phyloP scores from a whole-genome alignment of 2,329 filamentous ascomycete species.

The Penicillium sp. region DNA sequence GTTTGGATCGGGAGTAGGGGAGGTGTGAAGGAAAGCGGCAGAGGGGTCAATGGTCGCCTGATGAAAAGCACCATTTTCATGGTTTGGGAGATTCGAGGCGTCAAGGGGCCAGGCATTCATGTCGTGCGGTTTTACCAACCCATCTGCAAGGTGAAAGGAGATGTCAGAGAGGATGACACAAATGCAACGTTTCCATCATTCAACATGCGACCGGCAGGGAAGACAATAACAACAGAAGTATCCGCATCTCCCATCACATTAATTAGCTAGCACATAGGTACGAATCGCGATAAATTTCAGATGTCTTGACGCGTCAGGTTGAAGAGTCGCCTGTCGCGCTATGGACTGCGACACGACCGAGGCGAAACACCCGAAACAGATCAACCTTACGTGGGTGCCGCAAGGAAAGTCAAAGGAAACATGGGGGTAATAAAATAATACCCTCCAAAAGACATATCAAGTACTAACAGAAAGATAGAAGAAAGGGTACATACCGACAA shows the following conservation, averaged over 20 bases:
- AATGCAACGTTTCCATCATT: slow-evolving; percentile 22
- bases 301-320: slow-evolving; percentile 34
- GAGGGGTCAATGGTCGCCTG: slow-evolving; percentile 52
- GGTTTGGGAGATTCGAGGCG: slow-evolving; percentile 52
- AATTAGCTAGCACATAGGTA: slow-evolving; percentile 5
- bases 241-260: slow-evolving; percentile 12
- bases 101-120: slow-evolving; percentile 59
- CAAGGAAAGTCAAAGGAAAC: slow-evolving; percentile 13
- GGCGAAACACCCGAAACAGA: slow-evolving; percentile 23
- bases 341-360: slow-evolving; percentile 30
- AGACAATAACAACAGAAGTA: slow-evolving; percentile 8
- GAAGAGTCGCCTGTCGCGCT: slow-evolving; percentile 28
- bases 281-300: slow-evolving; percentile 14
- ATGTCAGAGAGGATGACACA: slow-evolving; percentile 30
- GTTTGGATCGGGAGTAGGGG: slow-evolving; percentile 53
- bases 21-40: slow-evolving; percentile 53
- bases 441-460: not conserved
- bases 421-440: slow-evolving; percentile 1
- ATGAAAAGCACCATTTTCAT: slow-evolving; percentile 55
- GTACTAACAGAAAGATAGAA: slow-evolving; percentile 17
- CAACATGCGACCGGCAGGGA: slow-evolving; percentile 32
- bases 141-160: slow-evolving; percentile 45
- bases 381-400: slow-evolving; percentile 25
- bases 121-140: slow-evolving; percentile 52
- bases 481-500: slow-evolving; percentile 46